A percentile compares a stretch with the other conserved stretches of the same genome.
phyloP scores from a whole-genome alignment of 352 stramenopile species.

The Phytopythium cucurbitacearum region DNA sequence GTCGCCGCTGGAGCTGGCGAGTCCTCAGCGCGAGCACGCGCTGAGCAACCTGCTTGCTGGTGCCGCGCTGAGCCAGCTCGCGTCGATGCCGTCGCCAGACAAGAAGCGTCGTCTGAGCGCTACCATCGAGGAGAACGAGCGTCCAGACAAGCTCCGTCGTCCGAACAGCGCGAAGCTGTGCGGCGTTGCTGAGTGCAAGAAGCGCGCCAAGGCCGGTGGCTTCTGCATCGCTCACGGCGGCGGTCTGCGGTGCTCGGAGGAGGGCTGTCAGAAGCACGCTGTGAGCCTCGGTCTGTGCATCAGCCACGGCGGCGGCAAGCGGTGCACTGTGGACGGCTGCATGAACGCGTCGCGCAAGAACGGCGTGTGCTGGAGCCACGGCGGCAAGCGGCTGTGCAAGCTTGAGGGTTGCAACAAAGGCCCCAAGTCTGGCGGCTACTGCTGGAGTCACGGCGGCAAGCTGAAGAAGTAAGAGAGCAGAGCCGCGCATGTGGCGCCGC shows the following conservation, averaged over 20 bases:
- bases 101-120: conserved; percentile 17
- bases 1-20: conserved; percentile 11
- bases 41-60: conserved; percentile 46
- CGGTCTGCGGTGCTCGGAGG: conserved; percentile 67
- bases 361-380: conserved; percentile 79
- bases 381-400: conserved; percentile 78
- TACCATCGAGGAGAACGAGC: conserved; percentile 8
- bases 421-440: conserved; percentile 78
- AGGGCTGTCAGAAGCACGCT: conserved; percentile 72
- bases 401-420: conserved; percentile 76
- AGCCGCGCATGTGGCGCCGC: conserved; percentile 1
- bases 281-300: conserved; percentile 83
- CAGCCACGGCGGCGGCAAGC: conserved; percentile 77
- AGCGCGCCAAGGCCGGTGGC: conserved; percentile 75
- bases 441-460: conserved; percentile 81
- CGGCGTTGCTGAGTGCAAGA: conserved; percentile 64
- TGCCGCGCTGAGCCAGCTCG: conserved; percentile 42
- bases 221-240: conserved; percentile 82
- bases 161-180: conserved; percentile 73
- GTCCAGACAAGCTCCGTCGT: conserved; percentile 36
- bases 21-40: conserved; percentile 20
- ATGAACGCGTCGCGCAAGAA: conserved; percentile 79
- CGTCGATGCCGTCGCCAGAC: conserved; percentile 7
- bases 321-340: conserved; percentile 69
- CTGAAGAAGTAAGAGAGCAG: conserved; percentile 57